Conservation (phyloP, 371 early-diverging fungal species). For the Quaeritorhiza haematococci region DNA sequence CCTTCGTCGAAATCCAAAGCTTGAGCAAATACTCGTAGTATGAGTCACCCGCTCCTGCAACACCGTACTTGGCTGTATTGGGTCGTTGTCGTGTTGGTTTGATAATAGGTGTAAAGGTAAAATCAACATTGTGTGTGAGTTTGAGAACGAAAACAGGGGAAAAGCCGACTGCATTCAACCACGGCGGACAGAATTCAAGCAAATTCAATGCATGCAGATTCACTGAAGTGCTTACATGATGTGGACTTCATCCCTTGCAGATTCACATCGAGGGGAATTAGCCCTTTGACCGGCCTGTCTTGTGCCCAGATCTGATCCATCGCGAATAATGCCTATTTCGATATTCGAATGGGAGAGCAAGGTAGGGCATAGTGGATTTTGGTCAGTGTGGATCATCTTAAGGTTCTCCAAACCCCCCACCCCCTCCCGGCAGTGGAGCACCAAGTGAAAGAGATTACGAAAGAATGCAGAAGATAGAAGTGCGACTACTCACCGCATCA, state of each 20-base stretch:
- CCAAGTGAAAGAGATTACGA: no score
- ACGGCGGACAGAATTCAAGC: no score
- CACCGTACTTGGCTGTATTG: slow-evolving; percentile 16
- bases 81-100: no score
- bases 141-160: neutral
- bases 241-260: neutral
- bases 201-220: no score
- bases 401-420: neutral
- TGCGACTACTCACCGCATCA: slow-evolving; percentile 56
- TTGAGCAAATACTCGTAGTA: slow-evolving; percentile 68
- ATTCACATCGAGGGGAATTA: neutral
- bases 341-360: no score
- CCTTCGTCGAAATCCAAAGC: slow-evolving; percentile 53
- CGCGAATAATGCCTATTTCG: neutral
- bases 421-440: no score
- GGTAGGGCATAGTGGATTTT: no score
- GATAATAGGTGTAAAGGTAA: neutral
- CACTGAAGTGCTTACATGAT: no score
- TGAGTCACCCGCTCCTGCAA: slow-evolving; percentile 33
- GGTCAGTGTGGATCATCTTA: no score
- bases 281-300: neutral
- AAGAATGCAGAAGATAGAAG: no score
- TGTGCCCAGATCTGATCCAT: neutral
- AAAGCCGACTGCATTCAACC: neutral
- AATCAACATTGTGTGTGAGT: neutral